Evolutionary conservation across 257 asterid genomes (phyloP).

Genomic region (Cruciata laevipes): DNA sequence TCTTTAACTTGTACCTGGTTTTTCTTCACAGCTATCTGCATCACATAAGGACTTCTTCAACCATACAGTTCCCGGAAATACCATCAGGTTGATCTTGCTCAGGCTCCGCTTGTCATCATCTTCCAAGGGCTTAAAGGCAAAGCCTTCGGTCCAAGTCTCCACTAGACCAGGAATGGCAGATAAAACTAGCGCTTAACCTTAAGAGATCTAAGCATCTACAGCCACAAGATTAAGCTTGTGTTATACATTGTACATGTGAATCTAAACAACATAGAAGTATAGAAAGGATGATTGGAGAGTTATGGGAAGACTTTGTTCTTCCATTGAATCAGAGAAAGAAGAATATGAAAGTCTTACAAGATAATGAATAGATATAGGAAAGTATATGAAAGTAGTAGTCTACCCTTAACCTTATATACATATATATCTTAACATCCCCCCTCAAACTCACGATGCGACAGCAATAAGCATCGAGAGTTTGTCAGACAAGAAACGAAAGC

Average conservation of each 20-base stretch:
- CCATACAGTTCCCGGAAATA: slow-evolving; percentile 88
- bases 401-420: too few relatives aligned
- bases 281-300: too few relatives aligned
- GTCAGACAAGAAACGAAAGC: too few relatives aligned
- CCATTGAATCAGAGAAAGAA: too few relatives aligned
- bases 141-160: slow-evolving; percentile 89
- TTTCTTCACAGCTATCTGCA: slow-evolving; percentile 19
- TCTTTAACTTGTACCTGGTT: slow-evolving; percentile 28
- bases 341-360: too few relatives aligned
- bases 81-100: slow-evolving; percentile 72
- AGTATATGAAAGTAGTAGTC: too few relatives aligned
- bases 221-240: slow-evolving; percentile 17
- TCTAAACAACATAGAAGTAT: too few relatives aligned
- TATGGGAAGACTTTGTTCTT: too few relatives aligned
- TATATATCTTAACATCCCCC: too few relatives aligned
- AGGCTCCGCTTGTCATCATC: slow-evolving; percentile 58
- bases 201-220: slow-evolving; percentile 65
- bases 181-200: slow-evolving; percentile 73
- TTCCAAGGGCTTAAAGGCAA: slow-evolving; percentile 71
- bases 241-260: slow-evolving; percentile 5
- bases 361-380: too few relatives aligned
- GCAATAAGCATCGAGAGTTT: too few relatives aligned
- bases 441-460: too few relatives aligned
- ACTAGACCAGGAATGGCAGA: slow-evolving; percentile 82
- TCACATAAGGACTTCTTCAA: slow-evolving; percentile 53